A percentile compares a stretch with the other conserved stretches of the same genome.
phyloP scores from a whole-genome alignment of 768 basidiomycete genomes.

The Psilocybe subaeruginosa region DNA sequence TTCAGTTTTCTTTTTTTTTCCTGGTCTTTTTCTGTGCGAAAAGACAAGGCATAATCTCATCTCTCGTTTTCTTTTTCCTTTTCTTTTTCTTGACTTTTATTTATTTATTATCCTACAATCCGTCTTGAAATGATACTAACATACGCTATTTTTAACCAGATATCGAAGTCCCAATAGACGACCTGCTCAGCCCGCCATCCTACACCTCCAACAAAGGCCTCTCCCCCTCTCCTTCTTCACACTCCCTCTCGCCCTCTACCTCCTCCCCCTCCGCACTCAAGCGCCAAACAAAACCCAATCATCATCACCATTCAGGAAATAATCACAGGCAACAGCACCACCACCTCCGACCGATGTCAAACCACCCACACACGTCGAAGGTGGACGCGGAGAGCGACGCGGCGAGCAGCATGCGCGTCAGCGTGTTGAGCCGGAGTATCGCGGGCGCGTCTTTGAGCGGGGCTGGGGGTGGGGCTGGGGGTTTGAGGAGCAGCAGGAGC shows the following conservation, averaged over 20 bases:
- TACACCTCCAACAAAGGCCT: slow-evolving; percentile 18
- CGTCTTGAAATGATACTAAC: neutral
- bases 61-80: neutral
- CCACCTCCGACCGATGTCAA: slow-evolving; percentile 30
- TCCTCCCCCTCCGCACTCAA: neutral
- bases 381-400: slow-evolving; percentile 44
- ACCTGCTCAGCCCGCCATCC: slow-evolving; percentile 52
- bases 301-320: neutral
- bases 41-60: neutral
- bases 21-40: neutral
- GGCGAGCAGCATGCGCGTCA: slow-evolving; percentile 48
- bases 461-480: neutral
- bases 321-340: neutral
- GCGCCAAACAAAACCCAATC: neutral
- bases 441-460: neutral
- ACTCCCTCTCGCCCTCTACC: slow-evolving; percentile 6
- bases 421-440: slow-evolving; percentile 33
- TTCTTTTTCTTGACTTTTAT: neutral
- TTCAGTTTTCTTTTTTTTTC: slow-evolving; percentile 13
- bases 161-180: slow-evolving; percentile 79
- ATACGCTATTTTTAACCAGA: slow-evolving; percentile 42
- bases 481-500: neutral
- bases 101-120: neutral
- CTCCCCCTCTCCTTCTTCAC: slow-evolving; percentile 8
- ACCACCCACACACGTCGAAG: slow-evolving; percentile 34